Evolutionary conservation across 306 rosid genomes (phyloP).

Genomic region (Glycine soja): DNA sequence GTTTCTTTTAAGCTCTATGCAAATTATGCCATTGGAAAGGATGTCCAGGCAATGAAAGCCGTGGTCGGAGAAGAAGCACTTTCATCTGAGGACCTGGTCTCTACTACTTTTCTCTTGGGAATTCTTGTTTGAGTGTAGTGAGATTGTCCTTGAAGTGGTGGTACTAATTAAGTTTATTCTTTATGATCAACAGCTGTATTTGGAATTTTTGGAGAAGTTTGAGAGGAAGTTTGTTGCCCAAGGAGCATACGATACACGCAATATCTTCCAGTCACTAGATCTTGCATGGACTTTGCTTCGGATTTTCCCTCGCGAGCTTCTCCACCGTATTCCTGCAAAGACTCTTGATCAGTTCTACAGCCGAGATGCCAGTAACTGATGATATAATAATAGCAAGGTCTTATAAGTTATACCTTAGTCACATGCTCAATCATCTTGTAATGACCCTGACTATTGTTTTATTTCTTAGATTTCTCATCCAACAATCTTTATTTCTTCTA

Average conservation of each 20-base stretch:
- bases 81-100: slow-evolving; percentile 97
- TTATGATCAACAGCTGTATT: slow-evolving; percentile 66
- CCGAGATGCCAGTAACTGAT: slow-evolving; percentile 83
- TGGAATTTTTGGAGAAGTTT: slow-evolving; percentile 97
- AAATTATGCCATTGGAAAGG: slow-evolving; percentile 99
- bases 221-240: slow-evolving; percentile 96
- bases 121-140: slow-evolving; percentile 9
- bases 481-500: slow-evolving; percentile 40
- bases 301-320: slow-evolving; percentile 98
- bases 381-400: slow-evolving; percentile 8
- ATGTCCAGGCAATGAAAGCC: slow-evolving; percentile 99
- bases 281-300: slow-evolving; percentile 98
- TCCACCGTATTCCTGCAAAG: slow-evolving; percentile 97
- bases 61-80: slow-evolving; percentile 99
- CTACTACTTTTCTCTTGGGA: slow-evolving; percentile 25
- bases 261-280: slow-evolving; percentile 96
- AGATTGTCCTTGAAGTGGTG: slow-evolving; percentile 22
- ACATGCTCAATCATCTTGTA: slow-evolving; percentile 47
- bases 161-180: slow-evolving; percentile 22
- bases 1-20: slow-evolving; percentile 78
- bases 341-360: slow-evolving; percentile 88
- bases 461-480: slow-evolving; percentile 52
- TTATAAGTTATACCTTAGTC: slow-evolving; percentile 31
- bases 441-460: slow-evolving; percentile 58
- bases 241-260: slow-evolving; percentile 98